These are phyloP conservation scores for Acer negundo DNA, from an alignment of 345 rosid species.

Conservation along the genomic window DNA sequence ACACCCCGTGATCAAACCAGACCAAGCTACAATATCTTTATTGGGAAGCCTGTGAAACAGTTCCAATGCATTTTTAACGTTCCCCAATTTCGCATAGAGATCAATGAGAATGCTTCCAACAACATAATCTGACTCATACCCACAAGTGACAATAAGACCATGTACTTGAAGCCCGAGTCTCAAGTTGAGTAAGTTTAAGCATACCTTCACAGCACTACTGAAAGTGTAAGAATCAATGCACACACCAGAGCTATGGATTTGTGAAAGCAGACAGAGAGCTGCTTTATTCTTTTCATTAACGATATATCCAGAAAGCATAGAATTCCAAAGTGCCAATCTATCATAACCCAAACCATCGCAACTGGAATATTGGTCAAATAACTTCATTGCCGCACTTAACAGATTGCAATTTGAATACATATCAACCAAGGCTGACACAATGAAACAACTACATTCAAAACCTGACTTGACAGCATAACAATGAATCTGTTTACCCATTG, in stretches of 20 bases:
- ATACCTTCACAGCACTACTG: constrained; percentile 60
- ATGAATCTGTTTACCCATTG: constrained; percentile 60
- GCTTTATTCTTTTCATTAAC: constrained; percentile 40
- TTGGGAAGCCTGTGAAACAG: constrained; percentile 52
- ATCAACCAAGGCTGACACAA: constrained; percentile 61
- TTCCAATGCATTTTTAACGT: constrained; percentile 36
- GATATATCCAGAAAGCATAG: constrained; percentile 66
- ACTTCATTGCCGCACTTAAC: constrained; percentile 40
- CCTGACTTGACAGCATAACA: constrained; percentile 59
- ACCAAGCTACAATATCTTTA: constrained; percentile 68
- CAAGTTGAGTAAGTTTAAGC: constrained; percentile 48
- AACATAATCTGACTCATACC: constrained; percentile 57
- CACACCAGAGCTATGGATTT: constrained; percentile 41
- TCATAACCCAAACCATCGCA: constrained; percentile 7
- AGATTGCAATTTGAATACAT: constrained; percentile 64
- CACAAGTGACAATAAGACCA: constrained; percentile 50
- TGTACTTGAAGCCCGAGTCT: constrained; percentile 68
- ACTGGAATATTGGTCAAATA: constrained; percentile 33
- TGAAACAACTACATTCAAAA: constrained; percentile 49
- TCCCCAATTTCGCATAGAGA: constrained; percentile 54
- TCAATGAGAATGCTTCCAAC: constrained; percentile 66
- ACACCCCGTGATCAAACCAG: constrained; percentile 58
- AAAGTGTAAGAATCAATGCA: constrained; percentile 60
- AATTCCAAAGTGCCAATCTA: constrained; percentile 55
- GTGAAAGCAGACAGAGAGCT: constrained; percentile 48